Evolutionary conservation across 495 filamentous ascomycete genomes (phyloP), one percentile per base, ranked within the genome.

Genomic region (Penicillium canescens): DNA sequence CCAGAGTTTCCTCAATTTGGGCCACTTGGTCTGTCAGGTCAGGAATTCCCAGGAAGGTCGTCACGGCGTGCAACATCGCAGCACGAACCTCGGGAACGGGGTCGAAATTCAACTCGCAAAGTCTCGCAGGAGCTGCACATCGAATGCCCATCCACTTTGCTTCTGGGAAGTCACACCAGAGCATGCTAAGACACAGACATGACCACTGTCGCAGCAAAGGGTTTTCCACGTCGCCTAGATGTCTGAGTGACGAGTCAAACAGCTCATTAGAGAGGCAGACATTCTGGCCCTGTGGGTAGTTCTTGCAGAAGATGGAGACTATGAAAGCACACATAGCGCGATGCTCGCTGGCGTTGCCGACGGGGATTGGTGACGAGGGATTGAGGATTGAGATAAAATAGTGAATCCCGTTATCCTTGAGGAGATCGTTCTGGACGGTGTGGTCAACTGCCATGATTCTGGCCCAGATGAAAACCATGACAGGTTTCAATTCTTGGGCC

Each of bases 391-490:
- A 83, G 36, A 94, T 88, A 69, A 99, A 99, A 67, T 99, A 99
- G 52, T 89, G 89, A 62, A 96, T 98, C 2, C 94, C 93, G 60
- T 90, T 96, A 64, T 99, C 94, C 69, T 96, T 96, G 50, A 99
- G 79, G 3, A 99, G 75, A 66, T 98, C 94, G 36, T 83, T 82
- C 67, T 99, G 94, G 62, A 94, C 96, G 9, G 88, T 88, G 53
- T 92, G 83, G 59, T 98, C 94, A 16, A 99, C 95, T 36, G 94
- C 94, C 57, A 99, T 85, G 35, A 99, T 92, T 45, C 94, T 83
- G 10, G 95, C 91, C 94, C 94, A 99, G 55, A 99, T 99, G 71
- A 98, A 99, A 16, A 99, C 92, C 93, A 99, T 97, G 23, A 97
- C 92, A 1, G 94, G 92, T 63, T 98, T 98, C 44, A 99, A 74